Base-by-base conservation (phyloP, 2,329 filamentous ascomycete species). In the Aspergillus unguis region DNA sequence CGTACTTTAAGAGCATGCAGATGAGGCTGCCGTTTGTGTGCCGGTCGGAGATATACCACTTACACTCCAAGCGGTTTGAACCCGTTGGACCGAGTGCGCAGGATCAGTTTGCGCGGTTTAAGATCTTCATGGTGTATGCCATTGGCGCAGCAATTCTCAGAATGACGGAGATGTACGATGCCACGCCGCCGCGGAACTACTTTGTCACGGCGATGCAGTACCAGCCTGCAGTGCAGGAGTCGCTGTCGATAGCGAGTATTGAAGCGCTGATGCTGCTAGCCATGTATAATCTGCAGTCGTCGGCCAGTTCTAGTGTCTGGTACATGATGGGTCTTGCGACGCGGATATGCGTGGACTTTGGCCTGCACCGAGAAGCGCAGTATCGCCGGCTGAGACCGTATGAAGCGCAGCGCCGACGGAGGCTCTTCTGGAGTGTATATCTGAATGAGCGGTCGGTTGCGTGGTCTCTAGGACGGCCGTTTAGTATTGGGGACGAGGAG, bases 401-500 rank as follows among this genome's bases (percentile, higher is more conserved):
- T 26, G 56, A 60, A 11, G 51, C 57, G 0, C 52, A 63, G 31
- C 27, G 50, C 11, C 58, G 58, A 2, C 62, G 60, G 9, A 57
- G 67, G n/a, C 52, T 68, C 0, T 70, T 70, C 52, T 70, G 66
- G 67, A 63, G 60, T 42, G 61, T 65, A 6, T 69, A 70, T 33
- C 48, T 66, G 7, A 58, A 66, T 2, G 67, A 70, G 26, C 48
- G 66, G 28, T 61, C 63, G 7, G 59, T 62, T 8, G 58, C 64
- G 3, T 62, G 63, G 48, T 63, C 67, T 0, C 53, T 69, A 0
- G 66, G 67, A 4, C 60, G 66, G 8, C 67, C 67, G 11, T 64
- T 68, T 9, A 65, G 66, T 36, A 67, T 70, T 8, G 53, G 63
- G 2, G 66, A 70, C 35, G 60, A 66, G 38, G 65, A 69, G n/a